Evolutionary conservation across 2,329 filamentous ascomycete species (phyloP).

Genomic region (Ophiostoma populinum): DNA sequence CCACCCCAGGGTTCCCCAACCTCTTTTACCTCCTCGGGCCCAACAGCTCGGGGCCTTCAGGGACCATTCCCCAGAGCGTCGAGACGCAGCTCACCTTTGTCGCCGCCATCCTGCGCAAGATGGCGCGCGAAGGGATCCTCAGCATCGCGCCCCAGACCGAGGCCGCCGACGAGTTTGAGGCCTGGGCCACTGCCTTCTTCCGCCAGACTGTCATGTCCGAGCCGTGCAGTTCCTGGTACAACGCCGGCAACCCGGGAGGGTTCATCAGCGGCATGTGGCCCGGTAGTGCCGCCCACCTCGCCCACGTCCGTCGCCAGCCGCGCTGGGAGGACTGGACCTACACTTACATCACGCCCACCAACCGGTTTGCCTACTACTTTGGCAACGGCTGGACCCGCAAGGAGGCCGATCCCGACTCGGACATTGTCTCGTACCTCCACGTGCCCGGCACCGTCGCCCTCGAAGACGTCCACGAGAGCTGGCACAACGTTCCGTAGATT

Average conservation of each 20-base stretch:
- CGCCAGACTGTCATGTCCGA: constrained; percentile 16
- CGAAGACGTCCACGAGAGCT: constrained; percentile 46
- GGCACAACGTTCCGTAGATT: constrained; percentile 25
- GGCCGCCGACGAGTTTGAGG: constrained; percentile 14
- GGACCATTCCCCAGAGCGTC: constrained; percentile 9
- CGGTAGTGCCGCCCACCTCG: constrained; percentile 13
- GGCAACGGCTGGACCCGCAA: constrained; percentile 25
- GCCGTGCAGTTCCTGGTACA: constrained; percentile 17
- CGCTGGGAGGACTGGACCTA: constrained; percentile 20
- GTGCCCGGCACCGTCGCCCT: constrained; percentile 39
- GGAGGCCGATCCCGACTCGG: constrained; percentile 22
- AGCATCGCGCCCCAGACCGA: constrained; percentile 12
- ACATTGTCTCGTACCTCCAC: constrained; percentile 26
- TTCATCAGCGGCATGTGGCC: constrained; percentile 14
- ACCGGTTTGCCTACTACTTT: constrained; percentile 26
- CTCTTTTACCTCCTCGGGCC: constrained; percentile 15
- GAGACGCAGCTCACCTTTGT: constrained; percentile 21
- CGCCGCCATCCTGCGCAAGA: constrained; percentile 30
- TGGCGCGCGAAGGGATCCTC: constrained; percentile 28
- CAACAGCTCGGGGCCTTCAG: constrained; percentile 8
- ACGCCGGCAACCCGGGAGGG: constrained; percentile 15
- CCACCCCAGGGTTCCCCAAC: constrained; percentile 19
- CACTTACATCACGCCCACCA: constrained; percentile 13
- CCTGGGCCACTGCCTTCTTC: constrained; percentile 17
- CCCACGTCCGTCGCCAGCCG: constrained; percentile 14